Conservation (phyloP, 768 basidiomycete genomes). For the Candolleomyces eurysporus region DNA sequence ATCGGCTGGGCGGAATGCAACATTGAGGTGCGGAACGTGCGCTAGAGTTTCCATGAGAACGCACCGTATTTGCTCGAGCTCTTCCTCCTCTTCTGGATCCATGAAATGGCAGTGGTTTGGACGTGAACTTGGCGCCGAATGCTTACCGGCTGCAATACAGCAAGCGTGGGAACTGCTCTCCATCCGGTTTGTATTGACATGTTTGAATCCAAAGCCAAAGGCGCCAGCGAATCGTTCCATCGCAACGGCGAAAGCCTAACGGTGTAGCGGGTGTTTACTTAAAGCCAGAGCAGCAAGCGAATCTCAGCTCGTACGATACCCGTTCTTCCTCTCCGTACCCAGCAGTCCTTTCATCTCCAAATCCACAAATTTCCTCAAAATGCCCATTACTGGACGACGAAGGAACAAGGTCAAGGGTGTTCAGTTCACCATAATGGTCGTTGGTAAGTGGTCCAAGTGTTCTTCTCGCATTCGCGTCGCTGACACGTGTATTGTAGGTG, state of each 20-base stretch:
- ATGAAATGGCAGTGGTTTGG: neutral
- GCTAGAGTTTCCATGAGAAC: constrained; percentile 4
- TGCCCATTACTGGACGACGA: constrained; percentile 51
- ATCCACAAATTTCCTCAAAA: constrained; percentile 16
- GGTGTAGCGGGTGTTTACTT: neutral
- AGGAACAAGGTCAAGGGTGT: constrained; percentile 88
- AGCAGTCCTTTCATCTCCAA: neutral
- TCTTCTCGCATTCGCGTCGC: neutral
- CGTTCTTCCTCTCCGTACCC: neutral
- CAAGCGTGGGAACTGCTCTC: neutral
- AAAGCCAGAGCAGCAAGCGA: neutral
- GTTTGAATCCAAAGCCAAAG: neutral
- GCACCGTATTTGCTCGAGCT: constrained; percentile 66
- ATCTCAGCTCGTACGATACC: constrained; percentile 3
- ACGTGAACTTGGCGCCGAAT: neutral
- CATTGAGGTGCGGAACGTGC: neutral
- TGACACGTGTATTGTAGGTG: constrained; percentile 46
- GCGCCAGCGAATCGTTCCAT: neutral
- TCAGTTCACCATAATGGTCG: constrained; percentile 87
- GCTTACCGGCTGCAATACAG: neutral
- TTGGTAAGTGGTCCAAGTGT: constrained; percentile 53
- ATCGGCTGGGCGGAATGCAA: constrained; percentile 55
- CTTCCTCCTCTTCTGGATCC: constrained; percentile 48
- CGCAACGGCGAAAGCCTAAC: constrained; percentile 7
- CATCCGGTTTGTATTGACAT: neutral